Conservation (phyloP, 176 grass and related monocot genomes). For the Alloteropsis semialata region DNA sequence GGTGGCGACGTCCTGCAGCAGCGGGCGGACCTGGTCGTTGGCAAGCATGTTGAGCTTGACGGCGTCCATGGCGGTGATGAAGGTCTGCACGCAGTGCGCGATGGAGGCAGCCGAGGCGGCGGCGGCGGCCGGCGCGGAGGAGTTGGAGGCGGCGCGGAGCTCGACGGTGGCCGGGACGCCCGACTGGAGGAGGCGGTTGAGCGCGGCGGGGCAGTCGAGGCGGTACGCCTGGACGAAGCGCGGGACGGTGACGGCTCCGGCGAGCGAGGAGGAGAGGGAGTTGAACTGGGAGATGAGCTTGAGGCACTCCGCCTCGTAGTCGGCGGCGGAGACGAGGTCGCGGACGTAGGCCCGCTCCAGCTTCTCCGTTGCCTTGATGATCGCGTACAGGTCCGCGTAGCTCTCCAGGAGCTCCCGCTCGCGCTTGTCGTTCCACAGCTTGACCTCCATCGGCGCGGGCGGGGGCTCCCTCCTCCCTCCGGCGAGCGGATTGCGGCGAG, state of each 20-base stretch:
- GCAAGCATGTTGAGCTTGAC: conserved; percentile 97
- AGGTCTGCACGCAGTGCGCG: conserved; percentile 91
- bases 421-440: conserved; percentile 90
- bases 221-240: conserved; percentile 83
- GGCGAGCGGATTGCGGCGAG: conserved; percentile 9
- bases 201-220: conserved; percentile 81
- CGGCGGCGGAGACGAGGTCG: conserved; percentile 79
- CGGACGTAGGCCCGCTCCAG: conserved; percentile 97
- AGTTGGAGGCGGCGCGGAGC: conserved; percentile 63
- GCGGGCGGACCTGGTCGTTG: conserved; percentile 90
- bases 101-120: conserved; percentile 57
- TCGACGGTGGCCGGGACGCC: conserved; percentile 94
- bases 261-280: conserved; percentile 78
- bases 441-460: conserved; percentile 62
- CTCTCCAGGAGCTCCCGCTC: conserved; percentile 93
- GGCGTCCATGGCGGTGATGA: conserved; percentile 96
- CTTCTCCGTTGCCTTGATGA: conserved; percentile 94
- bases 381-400: conserved; percentile 88
- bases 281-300: conserved; percentile 96
- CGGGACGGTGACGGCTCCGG: conserved; percentile 67
- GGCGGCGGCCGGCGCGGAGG: conserved; percentile 31
- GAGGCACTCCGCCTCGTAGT: conserved; percentile 96
- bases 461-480: not conserved
- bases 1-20: conserved; percentile 80
- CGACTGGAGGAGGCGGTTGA: conserved; percentile 85